Conservation (phyloP, 768 basidiomycete genomes). For the Pulveroboletus frians region DNA sequence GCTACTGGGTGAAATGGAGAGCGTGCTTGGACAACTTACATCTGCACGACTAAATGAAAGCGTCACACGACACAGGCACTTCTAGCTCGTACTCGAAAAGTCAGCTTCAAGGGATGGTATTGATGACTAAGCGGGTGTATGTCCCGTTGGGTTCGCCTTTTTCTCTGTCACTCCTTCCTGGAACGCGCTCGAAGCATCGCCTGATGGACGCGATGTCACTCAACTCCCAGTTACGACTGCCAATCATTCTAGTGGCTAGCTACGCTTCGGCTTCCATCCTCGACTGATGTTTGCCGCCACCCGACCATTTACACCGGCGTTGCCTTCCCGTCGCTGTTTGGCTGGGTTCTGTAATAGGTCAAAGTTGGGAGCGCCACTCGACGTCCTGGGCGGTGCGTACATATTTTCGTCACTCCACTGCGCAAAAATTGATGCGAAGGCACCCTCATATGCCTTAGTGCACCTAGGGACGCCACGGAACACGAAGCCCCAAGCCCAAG, state of each 20-base stretch:
- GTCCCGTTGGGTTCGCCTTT: neutral
- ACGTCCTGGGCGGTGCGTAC: neutral
- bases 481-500: constrained; percentile 1
- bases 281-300: neutral
- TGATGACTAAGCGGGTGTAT: constrained; percentile 22
- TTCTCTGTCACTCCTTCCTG: neutral
- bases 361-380: neutral
- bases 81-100: constrained; percentile 12
- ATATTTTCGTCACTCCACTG: neutral
- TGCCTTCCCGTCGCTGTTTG: neutral
- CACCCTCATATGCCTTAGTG: neutral
- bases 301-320: neutral
- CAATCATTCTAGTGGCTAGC: neutral
- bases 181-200: neutral
- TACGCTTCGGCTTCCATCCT: constrained; percentile 8
- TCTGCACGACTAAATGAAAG: constrained; percentile 3
- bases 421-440: neutral
- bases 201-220: neutral
- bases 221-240: neutral
- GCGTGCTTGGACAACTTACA: too few relatives aligned
- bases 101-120: constrained; percentile 9
- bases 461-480: constrained; percentile 1
- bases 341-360: constrained; percentile 7
- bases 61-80: neutral
- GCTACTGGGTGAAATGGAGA: constrained; percentile 12